These are phyloP conservation scores for Fusarium stilboides DNA, from an alignment of 2,329 filamentous ascomycete genomes.

Conservation along the genomic window DNA sequence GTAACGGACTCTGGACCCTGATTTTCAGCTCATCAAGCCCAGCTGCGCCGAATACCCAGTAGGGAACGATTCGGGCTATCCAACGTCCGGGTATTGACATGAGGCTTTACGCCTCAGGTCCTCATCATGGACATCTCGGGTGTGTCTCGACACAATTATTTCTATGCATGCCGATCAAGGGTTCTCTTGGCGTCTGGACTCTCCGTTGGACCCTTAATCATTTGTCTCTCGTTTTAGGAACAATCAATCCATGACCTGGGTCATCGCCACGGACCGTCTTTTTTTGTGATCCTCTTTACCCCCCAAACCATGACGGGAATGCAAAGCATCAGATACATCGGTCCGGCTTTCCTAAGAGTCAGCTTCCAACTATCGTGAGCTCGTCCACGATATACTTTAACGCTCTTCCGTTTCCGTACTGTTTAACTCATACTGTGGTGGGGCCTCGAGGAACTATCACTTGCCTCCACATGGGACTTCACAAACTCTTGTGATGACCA, in stretches of 20 bases:
- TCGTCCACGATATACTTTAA: constrained; percentile 11
- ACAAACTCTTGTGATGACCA: neutral
- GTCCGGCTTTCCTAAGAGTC: constrained; percentile 3
- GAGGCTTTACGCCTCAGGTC: neutral
- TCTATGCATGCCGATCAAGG: constrained; percentile 2
- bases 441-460: neutral
- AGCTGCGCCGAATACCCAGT: neutral
- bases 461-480: neutral
- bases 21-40: neutral
- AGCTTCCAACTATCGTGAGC: neutral
- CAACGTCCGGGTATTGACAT: constrained; percentile 1
- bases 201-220: neutral
- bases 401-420: constrained; percentile 25
- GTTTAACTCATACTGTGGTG: neutral
- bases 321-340: neutral
- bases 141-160: neutral
- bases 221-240: neutral
- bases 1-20: neutral
- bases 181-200: constrained; percentile 13
- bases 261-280: neutral
- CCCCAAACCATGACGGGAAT: neutral
- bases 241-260: neutral
- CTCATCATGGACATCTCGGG: neutral
- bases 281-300: neutral
- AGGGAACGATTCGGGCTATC: neutral